These are phyloP conservation scores for Trametes villosa DNA, from an alignment of 768 basidiomycete species.

Conservation along the genomic window DNA sequence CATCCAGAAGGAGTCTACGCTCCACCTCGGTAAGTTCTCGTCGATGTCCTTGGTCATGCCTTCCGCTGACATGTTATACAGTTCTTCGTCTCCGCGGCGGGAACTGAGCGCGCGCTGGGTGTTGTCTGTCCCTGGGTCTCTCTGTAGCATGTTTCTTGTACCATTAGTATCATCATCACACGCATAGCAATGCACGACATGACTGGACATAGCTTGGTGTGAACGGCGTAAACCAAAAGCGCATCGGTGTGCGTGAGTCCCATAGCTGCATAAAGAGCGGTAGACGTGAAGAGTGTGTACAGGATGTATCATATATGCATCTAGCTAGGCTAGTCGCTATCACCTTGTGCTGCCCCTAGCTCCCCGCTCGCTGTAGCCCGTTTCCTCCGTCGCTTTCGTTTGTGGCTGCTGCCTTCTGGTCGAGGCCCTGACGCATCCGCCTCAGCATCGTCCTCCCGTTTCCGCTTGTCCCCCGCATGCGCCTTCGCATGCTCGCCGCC, in stretches of 20 bases:
- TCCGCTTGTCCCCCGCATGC: constrained; percentile 35
- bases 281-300: too few species aligned
- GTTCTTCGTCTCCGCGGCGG: constrained; percentile 78
- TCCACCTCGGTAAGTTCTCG: constrained; percentile 37
- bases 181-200: constrained; percentile 7
- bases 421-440: constrained; percentile 3
- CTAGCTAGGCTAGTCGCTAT: too few species aligned
- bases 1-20: constrained; percentile 39
- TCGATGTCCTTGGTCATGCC: not conserved
- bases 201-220: not conserved
- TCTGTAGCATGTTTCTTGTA: constrained; percentile 7
- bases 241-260: too few species aligned
- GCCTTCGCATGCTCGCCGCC: constrained; percentile 4
- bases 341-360: not conserved
- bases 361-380: not conserved
- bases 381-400: constrained; percentile 35
- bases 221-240: too few species aligned
- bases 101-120: constrained; percentile 42
- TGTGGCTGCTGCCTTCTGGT: constrained; percentile 27
- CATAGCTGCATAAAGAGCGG: not conserved
- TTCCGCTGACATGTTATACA: constrained; percentile 4
- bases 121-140: not conserved
- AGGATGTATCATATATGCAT: too few species aligned
- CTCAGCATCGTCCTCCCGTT: constrained; percentile 29
- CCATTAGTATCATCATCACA: constrained; percentile 3